Percentiles rank a stretch among this genome's conserved stretches.
phyloP scores from a whole-genome alignment of 768 basidiomycete genomes.

The Boletus coccyginus region DNA sequence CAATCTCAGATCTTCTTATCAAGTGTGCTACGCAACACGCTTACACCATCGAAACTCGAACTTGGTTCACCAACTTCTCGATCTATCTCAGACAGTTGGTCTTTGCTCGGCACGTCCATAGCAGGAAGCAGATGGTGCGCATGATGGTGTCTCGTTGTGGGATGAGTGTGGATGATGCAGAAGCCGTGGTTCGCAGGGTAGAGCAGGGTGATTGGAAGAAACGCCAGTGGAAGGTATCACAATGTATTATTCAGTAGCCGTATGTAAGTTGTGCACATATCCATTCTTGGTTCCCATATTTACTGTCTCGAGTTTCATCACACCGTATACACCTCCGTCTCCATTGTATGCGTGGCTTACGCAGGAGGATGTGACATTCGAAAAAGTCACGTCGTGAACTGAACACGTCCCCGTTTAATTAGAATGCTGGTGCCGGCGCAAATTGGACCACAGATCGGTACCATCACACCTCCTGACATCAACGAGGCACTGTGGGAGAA shows the following conservation, averaged over 20 bases:
- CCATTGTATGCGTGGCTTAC: background rate
- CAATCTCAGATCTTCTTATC: conserved; percentile 24
- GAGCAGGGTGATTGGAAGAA: conserved; percentile 7
- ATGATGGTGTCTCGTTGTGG: conserved; percentile 26
- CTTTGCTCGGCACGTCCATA: conserved; percentile 17
- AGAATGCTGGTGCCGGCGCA: background rate
- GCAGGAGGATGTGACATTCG: background rate
- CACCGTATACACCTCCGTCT: background rate
- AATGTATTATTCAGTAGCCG: conserved; percentile 21
- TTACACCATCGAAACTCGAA: conserved; percentile 20
- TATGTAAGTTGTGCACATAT: conserved; percentile 7
- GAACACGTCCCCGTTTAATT: background rate
- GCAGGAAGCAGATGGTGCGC: conserved; percentile 24
- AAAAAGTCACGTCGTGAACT: background rate
- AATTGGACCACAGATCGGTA: conserved; percentile 2
- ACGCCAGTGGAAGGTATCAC: background rate
- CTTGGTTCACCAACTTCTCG: conserved; percentile 23
- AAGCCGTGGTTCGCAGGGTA: conserved; percentile 14
- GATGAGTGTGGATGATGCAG: conserved; percentile 22
- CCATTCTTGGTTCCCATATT: background rate
- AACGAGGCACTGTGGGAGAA: conserved; percentile 17
- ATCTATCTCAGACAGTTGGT: conserved; percentile 25
- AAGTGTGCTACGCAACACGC: conserved; percentile 20
- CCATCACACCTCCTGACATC: conserved; percentile 6
- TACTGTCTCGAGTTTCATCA: background rate